These are phyloP conservation scores for Aspergillus bertholletiae DNA, from an alignment of 495 filamentous ascomycete genomes.

Conservation along the genomic window DNA sequence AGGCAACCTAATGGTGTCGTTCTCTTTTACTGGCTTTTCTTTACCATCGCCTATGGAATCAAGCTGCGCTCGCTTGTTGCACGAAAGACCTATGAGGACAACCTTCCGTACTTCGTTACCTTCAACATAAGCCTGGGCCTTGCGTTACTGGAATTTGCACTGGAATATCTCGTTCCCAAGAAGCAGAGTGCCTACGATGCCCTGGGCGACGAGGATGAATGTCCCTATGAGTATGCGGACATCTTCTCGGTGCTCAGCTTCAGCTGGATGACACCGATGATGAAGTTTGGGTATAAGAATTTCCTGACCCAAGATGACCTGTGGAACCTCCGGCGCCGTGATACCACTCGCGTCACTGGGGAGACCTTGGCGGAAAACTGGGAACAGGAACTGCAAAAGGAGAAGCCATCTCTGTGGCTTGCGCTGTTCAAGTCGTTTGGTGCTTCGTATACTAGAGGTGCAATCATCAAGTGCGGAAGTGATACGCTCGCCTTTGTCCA, in stretches of 20 bases:
- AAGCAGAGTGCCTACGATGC: constrained; percentile 78
- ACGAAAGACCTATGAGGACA: constrained; percentile 62
- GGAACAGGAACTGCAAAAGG: constrained; percentile 69
- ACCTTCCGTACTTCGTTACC: constrained; percentile 71
- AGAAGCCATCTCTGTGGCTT: constrained; percentile 83
- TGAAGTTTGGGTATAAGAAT: constrained; percentile 90
- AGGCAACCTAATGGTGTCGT: constrained; percentile 90
- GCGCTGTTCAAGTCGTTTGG: constrained; percentile 86
- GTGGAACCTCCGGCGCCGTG: constrained; percentile 81
- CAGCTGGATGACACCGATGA: constrained; percentile 98
- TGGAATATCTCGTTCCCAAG: constrained; percentile 94
- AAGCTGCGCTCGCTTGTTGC: constrained; percentile 87
- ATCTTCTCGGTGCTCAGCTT: constrained; percentile 94
- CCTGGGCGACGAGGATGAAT: constrained; percentile 85
- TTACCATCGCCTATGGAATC: constrained; percentile 74
- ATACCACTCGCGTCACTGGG: constrained; percentile 71
- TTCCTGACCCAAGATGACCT: constrained; percentile 95
- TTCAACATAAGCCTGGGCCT: constrained; percentile 74
- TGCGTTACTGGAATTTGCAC: constrained; percentile 66
- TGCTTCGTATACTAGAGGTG: constrained; percentile 72
- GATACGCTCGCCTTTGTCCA: constrained; percentile 85
- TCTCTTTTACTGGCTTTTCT: constrained; percentile 93
- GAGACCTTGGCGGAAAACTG: constrained; percentile 68
- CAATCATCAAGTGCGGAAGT: constrained; percentile 79
- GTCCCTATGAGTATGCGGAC: constrained; percentile 90